These are phyloP conservation scores for Ceratobasidium sp. DNA, from an alignment of 1,284 basidiomycete genomes.

Conservation along the genomic window DNA sequence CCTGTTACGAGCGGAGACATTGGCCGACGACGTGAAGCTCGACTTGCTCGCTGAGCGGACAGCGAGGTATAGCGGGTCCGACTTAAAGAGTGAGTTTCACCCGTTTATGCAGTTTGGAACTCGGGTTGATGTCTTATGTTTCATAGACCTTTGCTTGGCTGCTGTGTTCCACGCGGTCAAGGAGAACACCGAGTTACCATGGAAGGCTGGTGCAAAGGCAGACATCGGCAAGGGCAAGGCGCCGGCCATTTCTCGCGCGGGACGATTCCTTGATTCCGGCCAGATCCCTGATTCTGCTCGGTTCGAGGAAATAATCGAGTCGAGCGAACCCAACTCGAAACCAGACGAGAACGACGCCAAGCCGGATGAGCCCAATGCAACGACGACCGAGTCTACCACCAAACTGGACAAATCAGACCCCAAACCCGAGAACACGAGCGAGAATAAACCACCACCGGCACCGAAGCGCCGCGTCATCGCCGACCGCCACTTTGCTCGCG, in stretches of 20 bases:
- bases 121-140: conserved; percentile 35
- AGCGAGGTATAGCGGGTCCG: conserved; percentile 89
- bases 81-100: conserved; percentile 82
- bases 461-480: conserved; percentile 62
- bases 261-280: no score
- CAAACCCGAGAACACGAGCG: conserved; percentile 44
- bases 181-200: conserved; percentile 82
- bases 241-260: background rate
- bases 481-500: conserved; percentile 79
- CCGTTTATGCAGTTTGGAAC: no score
- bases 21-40: conserved; percentile 77
- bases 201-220: conserved; percentile 58
- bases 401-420: background rate
- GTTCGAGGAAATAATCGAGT: background rate
- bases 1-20: conserved; percentile 79
- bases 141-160: conserved; percentile 85
- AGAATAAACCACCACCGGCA: conserved; percentile 45
- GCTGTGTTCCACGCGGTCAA: conserved; percentile 91
- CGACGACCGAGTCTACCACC: no score
- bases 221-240: background rate
- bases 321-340: background rate
- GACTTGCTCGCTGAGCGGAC: conserved; percentile 76
- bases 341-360: no score
- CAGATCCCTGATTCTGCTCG: background rate
- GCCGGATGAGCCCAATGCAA: no score